Base-by-base conservation (phyloP, 306 rosid species). In the Glycyrrhiza uralensis region DNA sequence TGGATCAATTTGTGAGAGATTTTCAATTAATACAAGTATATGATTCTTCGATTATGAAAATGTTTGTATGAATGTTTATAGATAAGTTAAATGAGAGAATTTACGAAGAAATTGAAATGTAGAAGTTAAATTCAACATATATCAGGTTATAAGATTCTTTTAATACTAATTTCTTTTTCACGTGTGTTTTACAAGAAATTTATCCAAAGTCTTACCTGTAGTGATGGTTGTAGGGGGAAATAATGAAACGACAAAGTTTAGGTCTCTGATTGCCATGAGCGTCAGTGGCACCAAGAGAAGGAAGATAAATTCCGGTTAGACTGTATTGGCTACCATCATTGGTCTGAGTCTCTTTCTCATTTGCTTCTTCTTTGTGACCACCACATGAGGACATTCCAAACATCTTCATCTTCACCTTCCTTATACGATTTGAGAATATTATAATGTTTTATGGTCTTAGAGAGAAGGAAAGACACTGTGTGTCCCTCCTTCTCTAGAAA, bases 281-380 rank as follows among this genome's bases (percentile, higher is more conserved):
- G 14, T 74, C 36, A 1, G 26, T 42, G 54, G 74, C 83, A 0
- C 98, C 98, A 1, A 92, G 92, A 42, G 98, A 45, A 10, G 96
- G 97, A 35, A 90, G 86, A 22, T 68, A 54, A 33, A 86, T 61
- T 0, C 82, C 83, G 1, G 78, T 71, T 7, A 92, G 87, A 39
- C 96, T 92, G 67, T 83, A 92, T n/a, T 88, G 92, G 82, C 96
- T 92, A 3, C 80, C 85, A 1, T 82, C 87, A 1, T 84, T 71
- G 7, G 1, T 2, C 8, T 54, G 70, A 14, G 7, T 2, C 3
- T 33, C 77, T 5, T 4, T 13, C 2, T 56, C 51, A 0, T 42
- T 22, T 6, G 0, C 8, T 9, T 39, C 58, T 2, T 17, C 23
- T 0, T 49, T 0, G 1, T 7, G 0, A 0, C 2, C 77, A 42